Base-by-base conservation (phyloP, 2,329 filamentous ascomycete species). In the Colletotrichum somersetense region DNA sequence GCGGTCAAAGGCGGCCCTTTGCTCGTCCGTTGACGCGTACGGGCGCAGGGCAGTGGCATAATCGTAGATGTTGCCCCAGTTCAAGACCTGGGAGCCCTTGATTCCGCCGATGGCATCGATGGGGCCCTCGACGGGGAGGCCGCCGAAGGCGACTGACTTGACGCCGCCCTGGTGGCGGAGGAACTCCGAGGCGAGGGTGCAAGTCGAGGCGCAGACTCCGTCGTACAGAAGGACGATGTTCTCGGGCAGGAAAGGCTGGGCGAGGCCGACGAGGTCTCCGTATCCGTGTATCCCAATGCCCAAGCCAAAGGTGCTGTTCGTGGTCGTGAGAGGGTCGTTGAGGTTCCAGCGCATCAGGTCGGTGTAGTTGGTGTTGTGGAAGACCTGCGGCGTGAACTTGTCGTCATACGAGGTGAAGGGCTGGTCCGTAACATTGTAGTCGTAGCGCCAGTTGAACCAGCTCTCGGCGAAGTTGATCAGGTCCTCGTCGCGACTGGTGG, bases 171-270 rank as follows among this genome's bases (percentile, higher is more conserved):
- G 83, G 35, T 84, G 78, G 33, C 84, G 84, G 75, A 90, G 80
- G 75, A 90, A 83, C 74, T 90, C 86, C 14, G 84, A 83, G 73
- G 89, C 89, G 5, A 89, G 81, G 4, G 87, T 85, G 79, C 89
- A 91, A 3, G 88, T 88, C 0, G 87, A 89, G 30, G 86, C 86
- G 77, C 89, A 91, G 75, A 86, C 84, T 44, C 88, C 89, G 75
- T 91, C 89, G 63, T 87, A 85, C n/a, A 91, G 81, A 23, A 91
- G 79, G 52, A 91, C 82, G 56, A 91, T 86, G 77, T 91, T 85
- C 69, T 90, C 86, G 2, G 88, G 81, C 1, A 81, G 83, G 77
- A 91, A 91, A 2, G 88, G 89, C 74, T 85, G 81, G 0, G 84
- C 81, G 55, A 86, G 82, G 75, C 86, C 85, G 23, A 81, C 76